A percentile compares a stretch with the other conserved stretches of the same genome.
phyloP scores from a whole-genome alignment of 2,329 filamentous ascomycete genomes.

The Pseudocercospora eumusae region DNA sequence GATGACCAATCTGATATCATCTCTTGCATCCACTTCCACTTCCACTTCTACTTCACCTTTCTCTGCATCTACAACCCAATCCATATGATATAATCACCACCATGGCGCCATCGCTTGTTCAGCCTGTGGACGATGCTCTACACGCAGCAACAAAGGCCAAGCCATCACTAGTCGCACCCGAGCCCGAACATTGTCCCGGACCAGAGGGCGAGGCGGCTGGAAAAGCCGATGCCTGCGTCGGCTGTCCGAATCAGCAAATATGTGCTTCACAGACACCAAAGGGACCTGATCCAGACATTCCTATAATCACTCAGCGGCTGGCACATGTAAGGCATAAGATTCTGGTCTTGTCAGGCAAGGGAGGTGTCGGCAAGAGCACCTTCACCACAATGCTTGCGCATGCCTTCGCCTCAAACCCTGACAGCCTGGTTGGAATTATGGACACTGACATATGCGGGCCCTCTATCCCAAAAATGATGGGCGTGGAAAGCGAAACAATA shows the following conservation, averaged over 20 bases:
- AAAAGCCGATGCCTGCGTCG: constrained; percentile 78
- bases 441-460: constrained; percentile 98
- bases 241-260: constrained; percentile 93
- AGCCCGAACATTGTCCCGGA: constrained; percentile 67
- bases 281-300: constrained; percentile 91
- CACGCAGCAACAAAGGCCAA: constrained; percentile 74
- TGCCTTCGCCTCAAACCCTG: constrained; percentile 79
- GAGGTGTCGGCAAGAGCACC: constrained; percentile 94
- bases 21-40: neutral
- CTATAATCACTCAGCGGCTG: constrained; percentile 81
- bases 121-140: constrained; percentile 59
- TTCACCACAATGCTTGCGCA: constrained; percentile 87
- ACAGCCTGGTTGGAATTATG: constrained; percentile 86
- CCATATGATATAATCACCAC: neutral
- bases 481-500: constrained; percentile 89
- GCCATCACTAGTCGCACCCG: constrained; percentile 82
- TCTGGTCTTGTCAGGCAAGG: constrained; percentile 89
- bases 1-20: constrained; percentile 10
- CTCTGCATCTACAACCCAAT: neutral
- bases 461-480: constrained; percentile 98
- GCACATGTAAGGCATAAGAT: constrained; percentile 86
- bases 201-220: constrained; percentile 73
- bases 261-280: constrained; percentile 86
- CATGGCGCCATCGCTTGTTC: constrained; percentile 75
- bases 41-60: neutral